Conservation (phyloP, 139 green algal species). For the Nannochloris sp. region DNA sequence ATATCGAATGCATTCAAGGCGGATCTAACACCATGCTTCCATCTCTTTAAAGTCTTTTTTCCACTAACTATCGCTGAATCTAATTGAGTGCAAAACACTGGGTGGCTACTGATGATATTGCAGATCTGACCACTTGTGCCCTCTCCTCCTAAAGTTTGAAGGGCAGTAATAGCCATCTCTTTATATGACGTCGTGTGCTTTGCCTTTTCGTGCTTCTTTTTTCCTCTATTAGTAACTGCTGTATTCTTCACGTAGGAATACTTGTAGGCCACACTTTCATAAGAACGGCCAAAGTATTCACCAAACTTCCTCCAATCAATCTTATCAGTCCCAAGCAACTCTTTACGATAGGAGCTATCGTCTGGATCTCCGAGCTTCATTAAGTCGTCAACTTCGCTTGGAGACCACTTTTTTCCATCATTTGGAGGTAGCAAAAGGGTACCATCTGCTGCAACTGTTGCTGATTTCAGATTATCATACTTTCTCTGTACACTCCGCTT, state of each 20-base stretch:
- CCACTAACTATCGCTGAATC: constrained; percentile 32
- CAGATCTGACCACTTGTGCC: constrained; percentile 30
- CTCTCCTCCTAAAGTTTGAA: constrained; percentile 17
- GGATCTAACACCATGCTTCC: constrained; percentile 35
- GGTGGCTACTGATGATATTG: constrained; percentile 12
- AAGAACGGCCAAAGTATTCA: constrained; percentile 29
- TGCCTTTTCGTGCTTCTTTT: constrained; percentile 27
- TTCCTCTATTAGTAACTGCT: neutral
- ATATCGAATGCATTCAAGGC: constrained; percentile 36
- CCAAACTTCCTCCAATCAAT: constrained; percentile 32
- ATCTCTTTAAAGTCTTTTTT: constrained; percentile 35
- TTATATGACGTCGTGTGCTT: constrained; percentile 36
- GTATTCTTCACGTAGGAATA: constrained; percentile 35
- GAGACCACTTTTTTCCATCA: constrained; percentile 34
- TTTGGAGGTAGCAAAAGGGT: constrained; percentile 21
- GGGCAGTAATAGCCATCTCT: constrained; percentile 30
- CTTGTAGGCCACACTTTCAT: constrained; percentile 34
- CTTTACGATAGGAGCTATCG: constrained; percentile 17
- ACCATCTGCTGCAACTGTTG: constrained; percentile 5
- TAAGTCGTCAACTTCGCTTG: constrained; percentile 28
- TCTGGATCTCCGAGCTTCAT: constrained; percentile 20
- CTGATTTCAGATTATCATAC: constrained; percentile 33
- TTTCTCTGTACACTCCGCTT: constrained; percentile 31
- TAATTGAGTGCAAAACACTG: constrained; percentile 22
- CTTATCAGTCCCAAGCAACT: constrained; percentile 28